Evolutionary conservation across 1,284 basidiomycete genomes (phyloP), one percentile per base, ranked within the genome.

Genomic region (Trichosporon asahii): DNA sequence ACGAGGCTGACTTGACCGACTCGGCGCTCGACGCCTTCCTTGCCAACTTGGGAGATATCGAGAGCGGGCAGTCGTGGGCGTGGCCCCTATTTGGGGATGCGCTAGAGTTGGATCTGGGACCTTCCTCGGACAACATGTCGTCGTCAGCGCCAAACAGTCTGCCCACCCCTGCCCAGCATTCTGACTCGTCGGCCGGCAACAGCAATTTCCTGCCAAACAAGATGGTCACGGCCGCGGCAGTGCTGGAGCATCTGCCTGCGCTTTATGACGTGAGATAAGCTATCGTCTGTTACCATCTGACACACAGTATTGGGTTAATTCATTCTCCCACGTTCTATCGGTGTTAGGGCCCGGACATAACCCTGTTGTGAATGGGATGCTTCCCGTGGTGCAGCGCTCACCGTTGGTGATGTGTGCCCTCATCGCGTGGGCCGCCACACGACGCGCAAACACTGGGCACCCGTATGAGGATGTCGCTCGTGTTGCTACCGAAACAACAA

Each of bases 341-440:
- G 77, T 78, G 11, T 73, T 78, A 6, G 76, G 75, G 7, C 76
- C 76, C 0, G 74, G 73, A 0, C 73, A 76, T 27, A 77, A 77
- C 68, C 71, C 74, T 0, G 70, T 75, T 25, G 69, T 74, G 23
- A 72, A 75, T 61, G 71, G 70, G 46, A 72, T 78, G 53, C 49
- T 76, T 15, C 77, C 77, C 0, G 70, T 77, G 9, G 74, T 74
- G 5, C 72, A 74, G 60, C 74, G 71, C 7, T 77, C 76, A 12
- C 77, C 75, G 2, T 64, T 78, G 2, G 73, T 78, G 37, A 72
- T 78, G 37, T 77, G 75, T 65, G 77, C 76, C 3, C 68, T 78
- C 3, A 73, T 78, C 49, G 76, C 75, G 6, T 78, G 77, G 77
- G 76, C 77, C 0, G 77, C 76, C 6, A 75, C 73, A 2, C 76